Evolutionary conservation across 1,284 basidiomycete species (phyloP).

Genomic region (Tilletiaria anomala): DNA sequence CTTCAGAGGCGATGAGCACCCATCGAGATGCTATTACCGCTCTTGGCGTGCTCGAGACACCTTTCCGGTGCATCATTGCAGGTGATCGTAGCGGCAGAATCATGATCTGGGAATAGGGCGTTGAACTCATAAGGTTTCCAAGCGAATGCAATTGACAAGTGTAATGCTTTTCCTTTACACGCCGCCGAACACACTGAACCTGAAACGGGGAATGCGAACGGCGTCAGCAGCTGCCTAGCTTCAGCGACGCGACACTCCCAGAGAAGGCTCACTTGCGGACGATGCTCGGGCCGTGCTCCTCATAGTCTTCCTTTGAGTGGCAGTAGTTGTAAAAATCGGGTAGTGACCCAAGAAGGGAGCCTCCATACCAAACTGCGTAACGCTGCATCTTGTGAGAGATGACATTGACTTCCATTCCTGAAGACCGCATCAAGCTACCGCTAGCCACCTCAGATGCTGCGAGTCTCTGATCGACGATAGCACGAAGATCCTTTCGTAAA

Average conservation of each 20-base stretch:
- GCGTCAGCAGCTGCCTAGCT: too few relatives aligned
- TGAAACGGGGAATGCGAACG: too few relatives aligned
- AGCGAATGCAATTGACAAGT: too few relatives aligned
- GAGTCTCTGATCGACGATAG: slow-evolving; percentile 79
- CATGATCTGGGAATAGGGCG: slow-evolving; percentile 35
- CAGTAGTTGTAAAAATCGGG: slow-evolving; percentile 96
- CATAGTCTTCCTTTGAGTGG: slow-evolving; percentile 92
- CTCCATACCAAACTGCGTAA: slow-evolving; percentile 97
- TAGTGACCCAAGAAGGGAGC: slow-evolving; percentile 54
- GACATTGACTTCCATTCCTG: slow-evolving; percentile 49
- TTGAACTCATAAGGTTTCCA: too few relatives aligned
- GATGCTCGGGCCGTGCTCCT: slow-evolving; percentile 90
- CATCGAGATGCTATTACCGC: slow-evolving; percentile 74
- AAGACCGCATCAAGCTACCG: slow-evolving; percentile 54
- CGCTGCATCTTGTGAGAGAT: slow-evolving; percentile 96
- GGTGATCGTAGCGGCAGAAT: slow-evolving; percentile 48
- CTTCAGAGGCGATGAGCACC: slow-evolving; percentile 49
- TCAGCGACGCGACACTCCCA: too few relatives aligned
- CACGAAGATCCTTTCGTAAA: slow-evolving; percentile 85
- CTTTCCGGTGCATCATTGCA: slow-evolving; percentile 71
- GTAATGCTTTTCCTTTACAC: too few relatives aligned
- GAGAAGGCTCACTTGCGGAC: slow-evolving; percentile 47
- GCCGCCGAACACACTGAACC: too few relatives aligned
- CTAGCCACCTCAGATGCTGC: slow-evolving; percentile 61
- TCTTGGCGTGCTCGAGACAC: slow-evolving; percentile 64